Conservation (phyloP, 371 early-diverging fungal species). For the Rhizopus stolonifer region DNA sequence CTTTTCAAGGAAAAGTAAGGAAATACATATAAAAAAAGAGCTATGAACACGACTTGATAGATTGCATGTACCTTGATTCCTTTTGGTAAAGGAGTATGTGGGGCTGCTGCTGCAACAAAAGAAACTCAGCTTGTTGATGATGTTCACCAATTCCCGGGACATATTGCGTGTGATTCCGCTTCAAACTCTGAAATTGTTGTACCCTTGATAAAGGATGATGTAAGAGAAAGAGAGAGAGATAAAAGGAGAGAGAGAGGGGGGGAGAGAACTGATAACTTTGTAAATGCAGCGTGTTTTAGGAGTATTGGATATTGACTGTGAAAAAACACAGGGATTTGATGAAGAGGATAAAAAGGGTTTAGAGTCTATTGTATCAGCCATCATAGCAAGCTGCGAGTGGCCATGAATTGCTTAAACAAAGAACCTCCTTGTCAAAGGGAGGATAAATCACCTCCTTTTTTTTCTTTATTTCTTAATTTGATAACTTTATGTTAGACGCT, state of each 20-base stretch:
- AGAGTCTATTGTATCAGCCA: constrained; percentile 64
- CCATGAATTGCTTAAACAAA: constrained; percentile 5
- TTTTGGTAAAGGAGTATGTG: constrained; percentile 87
- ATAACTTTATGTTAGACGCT: background rate
- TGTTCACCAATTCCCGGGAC: constrained; percentile 84
- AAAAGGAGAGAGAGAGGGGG: background rate
- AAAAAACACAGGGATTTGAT: constrained; percentile 72
- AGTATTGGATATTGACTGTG: constrained; percentile 87
- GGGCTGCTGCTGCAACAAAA: constrained; percentile 66
- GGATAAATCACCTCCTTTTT: background rate
- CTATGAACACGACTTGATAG: constrained; percentile 12
- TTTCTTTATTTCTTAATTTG: background rate
- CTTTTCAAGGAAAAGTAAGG: constrained; percentile 85
- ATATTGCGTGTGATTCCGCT: constrained; percentile 91
- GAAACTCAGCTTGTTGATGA: constrained; percentile 68
- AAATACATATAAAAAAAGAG: constrained; percentile 3
- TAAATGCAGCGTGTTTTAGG: constrained; percentile 61
- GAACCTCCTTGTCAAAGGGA: background rate
- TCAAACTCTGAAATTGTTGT: constrained; percentile 89
- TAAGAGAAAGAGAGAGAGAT: constrained; percentile 16
- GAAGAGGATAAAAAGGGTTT: constrained; percentile 72
- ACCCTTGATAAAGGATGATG: constrained; percentile 67
- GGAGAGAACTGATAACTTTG: background rate
- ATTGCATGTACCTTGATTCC: constrained; percentile 85
- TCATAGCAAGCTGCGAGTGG: constrained; percentile 68